Conservation (phyloP, 2,329 filamentous ascomycete species). For the Aspergillus calidoustus region DNA sequence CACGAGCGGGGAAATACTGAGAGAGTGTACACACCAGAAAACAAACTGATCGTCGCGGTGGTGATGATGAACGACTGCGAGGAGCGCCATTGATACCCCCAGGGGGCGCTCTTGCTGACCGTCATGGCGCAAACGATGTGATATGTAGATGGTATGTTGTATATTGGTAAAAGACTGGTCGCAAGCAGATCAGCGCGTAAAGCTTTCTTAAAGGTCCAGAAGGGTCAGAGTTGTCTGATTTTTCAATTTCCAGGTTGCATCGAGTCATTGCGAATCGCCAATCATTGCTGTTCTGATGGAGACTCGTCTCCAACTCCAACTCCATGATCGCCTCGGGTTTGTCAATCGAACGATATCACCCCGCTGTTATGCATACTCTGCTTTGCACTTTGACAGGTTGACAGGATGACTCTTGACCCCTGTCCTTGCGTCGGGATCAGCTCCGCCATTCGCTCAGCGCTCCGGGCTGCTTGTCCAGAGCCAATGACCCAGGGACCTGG, state of each 20-base stretch:
- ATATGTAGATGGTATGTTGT: not conserved
- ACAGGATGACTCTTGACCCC: not conserved
- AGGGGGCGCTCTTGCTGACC: not conserved
- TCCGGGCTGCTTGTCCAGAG: too few relatives aligned
- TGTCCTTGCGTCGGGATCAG: not conserved
- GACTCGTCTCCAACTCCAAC: not conserved
- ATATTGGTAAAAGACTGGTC: not conserved
- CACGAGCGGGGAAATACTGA: too few relatives aligned
- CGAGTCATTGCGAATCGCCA: not conserved
- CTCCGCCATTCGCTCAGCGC: not conserved
- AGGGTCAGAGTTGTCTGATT: not conserved
- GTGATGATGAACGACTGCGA: conserved; percentile 21
- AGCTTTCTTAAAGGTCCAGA: not conserved
- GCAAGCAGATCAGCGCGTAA: not conserved
- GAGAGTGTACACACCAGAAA: conserved; percentile 15
- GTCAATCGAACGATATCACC: not conserved
- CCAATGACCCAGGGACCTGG: not conserved
- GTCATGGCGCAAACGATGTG: not conserved
- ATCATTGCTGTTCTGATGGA: not conserved
- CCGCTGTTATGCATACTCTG: not conserved
- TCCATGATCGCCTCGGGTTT: not conserved
- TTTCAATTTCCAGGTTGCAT: not conserved
- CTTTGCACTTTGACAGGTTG: not conserved
- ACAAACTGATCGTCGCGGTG: conserved; percentile 20
- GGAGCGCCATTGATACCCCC: conserved; percentile 25